These are phyloP conservation scores for Xylaria venustula DNA, from an alignment of 495 filamentous ascomycete genomes.

Conservation along the genomic window DNA sequence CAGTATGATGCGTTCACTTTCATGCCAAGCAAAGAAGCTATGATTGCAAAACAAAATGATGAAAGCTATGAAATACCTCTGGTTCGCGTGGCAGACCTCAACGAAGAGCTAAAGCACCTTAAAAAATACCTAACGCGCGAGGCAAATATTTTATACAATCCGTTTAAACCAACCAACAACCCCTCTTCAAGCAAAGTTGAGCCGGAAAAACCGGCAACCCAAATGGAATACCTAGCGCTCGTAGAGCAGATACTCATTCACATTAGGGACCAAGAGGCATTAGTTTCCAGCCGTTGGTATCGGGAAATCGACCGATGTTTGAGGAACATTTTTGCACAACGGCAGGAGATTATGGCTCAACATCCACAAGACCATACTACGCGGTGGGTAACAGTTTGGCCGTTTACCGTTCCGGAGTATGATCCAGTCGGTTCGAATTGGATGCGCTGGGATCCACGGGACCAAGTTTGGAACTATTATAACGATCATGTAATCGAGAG, in stretches of 20 bases:
- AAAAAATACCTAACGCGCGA: background rate
- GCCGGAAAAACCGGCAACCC: background rate
- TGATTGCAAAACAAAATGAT: too few species aligned
- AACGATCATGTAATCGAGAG: too few species aligned
- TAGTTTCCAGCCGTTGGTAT: background rate
- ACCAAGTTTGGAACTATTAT: too few species aligned
- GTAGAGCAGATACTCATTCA: background rate
- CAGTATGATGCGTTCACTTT: background rate
- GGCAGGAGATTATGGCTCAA: background rate
- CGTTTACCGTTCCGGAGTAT: too few species aligned
- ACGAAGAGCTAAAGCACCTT: too few species aligned
- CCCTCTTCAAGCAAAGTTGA: background rate
- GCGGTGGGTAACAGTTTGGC: too few species aligned
- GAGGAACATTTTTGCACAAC: background rate
- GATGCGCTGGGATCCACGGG: too few species aligned
- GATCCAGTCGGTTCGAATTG: too few species aligned
- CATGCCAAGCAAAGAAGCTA: background rate
- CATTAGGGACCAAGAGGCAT: background rate
- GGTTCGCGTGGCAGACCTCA: too few species aligned
- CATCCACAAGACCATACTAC: background rate
- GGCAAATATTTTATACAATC: background rate
- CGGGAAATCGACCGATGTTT: background rate
- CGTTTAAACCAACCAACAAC: background rate
- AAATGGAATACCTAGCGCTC: background rate
- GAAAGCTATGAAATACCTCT: too few species aligned